A percentile compares a stretch with the other conserved stretches of the same genome.
These are phyloP conservation scores for Ophiocordyceps camponoti-saundersi DNA, from an alignment of 2,329 filamentous ascomycete genomes.

Conservation along the genomic window DNA sequence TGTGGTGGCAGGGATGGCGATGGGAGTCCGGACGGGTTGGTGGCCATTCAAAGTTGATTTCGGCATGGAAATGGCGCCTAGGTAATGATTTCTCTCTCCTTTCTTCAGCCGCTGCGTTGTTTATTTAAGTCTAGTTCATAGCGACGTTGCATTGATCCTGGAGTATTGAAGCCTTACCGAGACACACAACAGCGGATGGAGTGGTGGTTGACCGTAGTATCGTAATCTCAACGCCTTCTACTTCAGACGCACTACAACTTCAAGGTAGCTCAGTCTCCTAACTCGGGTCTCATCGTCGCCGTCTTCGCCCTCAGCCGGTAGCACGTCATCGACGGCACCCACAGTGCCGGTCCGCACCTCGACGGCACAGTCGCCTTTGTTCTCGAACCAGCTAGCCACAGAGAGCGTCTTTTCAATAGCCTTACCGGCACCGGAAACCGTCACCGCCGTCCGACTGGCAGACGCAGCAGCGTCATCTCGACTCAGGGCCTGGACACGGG, in stretches of 20 bases:
- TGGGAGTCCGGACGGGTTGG: neutral
- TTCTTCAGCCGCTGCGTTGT: neutral
- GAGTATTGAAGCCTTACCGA: neutral
- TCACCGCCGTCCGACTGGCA: slow-evolving; percentile 23
- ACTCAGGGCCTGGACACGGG: slow-evolving; percentile 26
- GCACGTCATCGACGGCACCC: slow-evolving; percentile 50
- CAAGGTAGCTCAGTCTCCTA: slow-evolving; percentile 32
- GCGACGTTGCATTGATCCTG: neutral
- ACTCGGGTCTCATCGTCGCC: slow-evolving; percentile 22
- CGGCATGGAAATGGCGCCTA: neutral
- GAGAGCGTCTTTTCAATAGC: slow-evolving; percentile 47
- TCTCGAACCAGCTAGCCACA: slow-evolving; percentile 47
- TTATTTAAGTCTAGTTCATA: no score
- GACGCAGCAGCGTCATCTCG: slow-evolving; percentile 6
- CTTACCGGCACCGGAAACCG: slow-evolving; percentile 46
- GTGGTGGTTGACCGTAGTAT: neutral
- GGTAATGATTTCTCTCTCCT: neutral
- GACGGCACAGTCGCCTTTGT: slow-evolving; percentile 40
- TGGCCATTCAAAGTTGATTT: neutral
- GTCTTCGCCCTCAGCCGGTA: slow-evolving; percentile 20
- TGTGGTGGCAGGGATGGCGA: neutral
- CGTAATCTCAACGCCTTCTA: slow-evolving; percentile 7
- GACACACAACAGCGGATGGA: neutral
- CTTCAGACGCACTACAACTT: slow-evolving; percentile 28
- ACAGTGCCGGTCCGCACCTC: slow-evolving; percentile 44